Base-by-base conservation (phyloP, 805 yeast genomes). In the Sugiyamaella chiloensis region DNA sequence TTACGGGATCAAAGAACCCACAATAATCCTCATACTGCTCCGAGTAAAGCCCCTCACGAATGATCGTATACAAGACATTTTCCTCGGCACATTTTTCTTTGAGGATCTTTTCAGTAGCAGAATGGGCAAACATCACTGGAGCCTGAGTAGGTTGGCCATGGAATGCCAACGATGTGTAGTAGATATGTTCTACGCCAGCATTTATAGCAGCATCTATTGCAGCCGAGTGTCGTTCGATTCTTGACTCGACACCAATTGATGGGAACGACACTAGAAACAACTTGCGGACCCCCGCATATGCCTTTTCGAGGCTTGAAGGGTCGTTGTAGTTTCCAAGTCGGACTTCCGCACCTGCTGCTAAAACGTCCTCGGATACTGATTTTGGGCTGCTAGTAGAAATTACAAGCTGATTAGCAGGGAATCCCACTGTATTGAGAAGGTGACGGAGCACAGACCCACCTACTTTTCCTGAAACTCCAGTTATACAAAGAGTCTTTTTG, bases 101-200 rank as follows among this genome's bases (percentile, higher is more conserved):
- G 8, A 14, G 17, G 19, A 20, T 6, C 17, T 37, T 37, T 40
- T 40, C 44, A 26, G 45, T 23, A 21, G 16, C 42, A n/a, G 20
- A 23, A 16, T 27, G 45, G 12, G 45, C 45, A 8, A 29, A 6
- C 45, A 31, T 42, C 8, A 42, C 45, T 8, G 45, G 45, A 8
- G 45, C 45, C 21, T 29, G n/a, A 14, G 45, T 42, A 6, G 45
- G 45, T 7, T 27, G 17, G 21, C 45, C 45, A 42, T 42, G 35
- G 44, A 42, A 42, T 6, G 45, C 45, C 26, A 42, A 29, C n/a
- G 45, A 42, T 4, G 45, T 42, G 20, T 42, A 42, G n/a, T 14
- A 42, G 11, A 42, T 21, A 30, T 42, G 45, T 24, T 42, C 30
- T 20, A 42, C 45, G 8, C 41, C 41, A 7, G 37, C 45, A 6